A percentile compares a stretch with the other conserved stretches of the same genome.
phyloP scores from a whole-genome alignment of 2,329 filamentous ascomycete genomes.

The Penicillium griseofulvum region DNA sequence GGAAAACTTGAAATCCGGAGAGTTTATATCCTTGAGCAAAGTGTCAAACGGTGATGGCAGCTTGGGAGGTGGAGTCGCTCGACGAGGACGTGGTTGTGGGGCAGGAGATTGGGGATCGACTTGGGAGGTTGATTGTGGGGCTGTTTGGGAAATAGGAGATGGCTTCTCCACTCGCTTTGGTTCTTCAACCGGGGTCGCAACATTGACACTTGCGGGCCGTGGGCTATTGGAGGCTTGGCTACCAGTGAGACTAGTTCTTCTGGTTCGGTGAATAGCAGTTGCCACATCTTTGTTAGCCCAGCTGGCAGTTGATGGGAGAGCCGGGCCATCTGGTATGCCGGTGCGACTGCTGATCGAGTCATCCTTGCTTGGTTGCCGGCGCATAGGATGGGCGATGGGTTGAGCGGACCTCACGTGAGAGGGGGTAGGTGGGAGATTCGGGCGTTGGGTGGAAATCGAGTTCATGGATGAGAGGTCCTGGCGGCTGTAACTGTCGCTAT shows the following conservation, averaged over 20 bases:
- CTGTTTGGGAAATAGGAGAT: conserved; percentile 24
- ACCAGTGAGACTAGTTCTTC: conserved; percentile 71
- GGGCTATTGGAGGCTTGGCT: conserved; percentile 81
- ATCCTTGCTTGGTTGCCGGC: conserved; percentile 68
- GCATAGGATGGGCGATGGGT: conserved; percentile 61
- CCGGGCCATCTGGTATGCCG: conserved; percentile 75
- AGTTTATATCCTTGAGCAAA: conserved; percentile 49
- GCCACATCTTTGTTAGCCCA: conserved; percentile 73
- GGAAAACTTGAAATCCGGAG: conserved; percentile 52
- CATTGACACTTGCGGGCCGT: conserved; percentile 53
- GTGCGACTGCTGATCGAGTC: conserved; percentile 60
- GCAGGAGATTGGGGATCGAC: conserved; percentile 21
- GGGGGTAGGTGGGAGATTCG: conserved; percentile 54
- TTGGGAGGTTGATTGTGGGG: conserved; percentile 26
- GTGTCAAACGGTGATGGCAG: conserved; percentile 34
- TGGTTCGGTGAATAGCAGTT: conserved; percentile 59
- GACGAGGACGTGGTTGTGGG: conserved; percentile 21
- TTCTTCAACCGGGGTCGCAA: conserved; percentile 38
- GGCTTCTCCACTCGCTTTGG: conserved; percentile 36
- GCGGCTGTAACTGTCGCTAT: conserved; percentile 92
- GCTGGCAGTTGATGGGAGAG: conserved; percentile 87
- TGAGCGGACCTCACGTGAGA: conserved; percentile 52
- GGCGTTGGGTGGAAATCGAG: conserved; percentile 74
- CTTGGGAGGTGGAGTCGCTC: conserved; percentile 19
- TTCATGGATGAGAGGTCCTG: conserved; percentile 95